Evolutionary conservation across 2,329 filamentous ascomycete genomes (phyloP).

Genomic region (Stenocarpella maydis): DNA sequence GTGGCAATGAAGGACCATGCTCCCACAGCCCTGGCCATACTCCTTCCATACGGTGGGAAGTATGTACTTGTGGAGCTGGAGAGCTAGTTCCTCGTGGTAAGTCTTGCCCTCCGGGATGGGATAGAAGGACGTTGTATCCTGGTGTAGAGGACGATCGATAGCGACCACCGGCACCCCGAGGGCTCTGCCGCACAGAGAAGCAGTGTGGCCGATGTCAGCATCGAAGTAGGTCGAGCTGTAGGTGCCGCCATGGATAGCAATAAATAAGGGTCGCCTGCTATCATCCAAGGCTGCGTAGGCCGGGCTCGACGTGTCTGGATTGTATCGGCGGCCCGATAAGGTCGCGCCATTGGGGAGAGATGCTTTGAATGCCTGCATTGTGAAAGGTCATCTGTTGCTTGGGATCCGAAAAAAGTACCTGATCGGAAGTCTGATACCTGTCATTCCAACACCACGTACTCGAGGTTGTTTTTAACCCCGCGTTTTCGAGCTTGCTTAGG

Average conservation of each 20-base stretch:
- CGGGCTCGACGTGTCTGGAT: background rate
- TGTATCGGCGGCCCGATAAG: slow-evolving; percentile 24
- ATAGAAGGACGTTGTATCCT: slow-evolving; percentile 33
- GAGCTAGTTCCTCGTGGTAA: slow-evolving; percentile 28
- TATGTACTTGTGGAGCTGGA: slow-evolving; percentile 25
- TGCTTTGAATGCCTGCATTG: slow-evolving; percentile 33
- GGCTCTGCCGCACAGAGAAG: slow-evolving; percentile 30
- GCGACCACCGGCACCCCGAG: slow-evolving; percentile 38
- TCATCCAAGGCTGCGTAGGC: background rate
- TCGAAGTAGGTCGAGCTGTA: slow-evolving; percentile 38
- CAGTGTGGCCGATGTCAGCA: slow-evolving; percentile 35
- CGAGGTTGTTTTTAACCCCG: too few relatives aligned
- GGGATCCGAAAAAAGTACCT: too few relatives aligned
- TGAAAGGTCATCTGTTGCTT: background rate
- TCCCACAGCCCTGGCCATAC: slow-evolving; percentile 36
- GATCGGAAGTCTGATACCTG: background rate
- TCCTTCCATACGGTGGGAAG: slow-evolving; percentile 37
- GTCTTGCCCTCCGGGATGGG: slow-evolving; percentile 27
- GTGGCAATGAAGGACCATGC: slow-evolving; percentile 38
- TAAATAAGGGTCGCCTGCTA: slow-evolving; percentile 34
- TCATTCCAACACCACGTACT: too few relatives aligned
- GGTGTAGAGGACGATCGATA: slow-evolving; percentile 39
- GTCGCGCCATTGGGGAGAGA: slow-evolving; percentile 22
- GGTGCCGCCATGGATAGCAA: slow-evolving; percentile 39
- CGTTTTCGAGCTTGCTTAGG: too few relatives aligned